Conservation (phyloP, 495 filamentous ascomycete species). For the Trichoderma orchidacearum region DNA sequence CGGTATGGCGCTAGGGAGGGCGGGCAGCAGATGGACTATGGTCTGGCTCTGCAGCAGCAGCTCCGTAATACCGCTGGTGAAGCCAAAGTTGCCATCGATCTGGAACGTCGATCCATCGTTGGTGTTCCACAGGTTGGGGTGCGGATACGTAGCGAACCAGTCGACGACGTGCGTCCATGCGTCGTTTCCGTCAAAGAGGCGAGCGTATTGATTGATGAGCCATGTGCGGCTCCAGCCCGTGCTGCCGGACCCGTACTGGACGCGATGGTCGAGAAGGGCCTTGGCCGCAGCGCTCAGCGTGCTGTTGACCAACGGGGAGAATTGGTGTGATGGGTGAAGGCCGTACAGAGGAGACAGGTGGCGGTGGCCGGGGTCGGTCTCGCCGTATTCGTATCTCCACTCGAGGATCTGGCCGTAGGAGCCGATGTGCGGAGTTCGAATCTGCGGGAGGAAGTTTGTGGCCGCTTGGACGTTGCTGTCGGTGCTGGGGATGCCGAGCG, state of each 20-base stretch:
- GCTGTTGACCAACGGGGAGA: neutral
- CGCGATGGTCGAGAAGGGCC: constrained; percentile 21
- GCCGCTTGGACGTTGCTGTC: constrained; percentile 3
- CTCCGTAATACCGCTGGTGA: constrained; percentile 31
- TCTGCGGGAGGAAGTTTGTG: constrained; percentile 7
- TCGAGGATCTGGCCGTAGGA: constrained; percentile 31
- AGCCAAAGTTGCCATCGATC: constrained; percentile 42
- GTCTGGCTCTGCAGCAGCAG: constrained; percentile 37
- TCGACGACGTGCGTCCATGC: constrained; percentile 10
- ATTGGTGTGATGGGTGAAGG: constrained; percentile 14
- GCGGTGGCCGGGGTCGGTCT: constrained; percentile 33
- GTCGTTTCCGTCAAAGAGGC: constrained; percentile 15
- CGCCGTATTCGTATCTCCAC: constrained; percentile 31
- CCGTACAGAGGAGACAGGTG: constrained; percentile 35
- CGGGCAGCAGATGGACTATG: constrained; percentile 28
- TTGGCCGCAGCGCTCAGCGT: constrained; percentile 16
- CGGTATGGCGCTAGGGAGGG: constrained; percentile 19
- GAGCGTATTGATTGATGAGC: constrained; percentile 27
- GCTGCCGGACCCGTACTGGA: constrained; percentile 28
- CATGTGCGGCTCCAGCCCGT: constrained; percentile 37
- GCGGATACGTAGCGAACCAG: constrained; percentile 1
- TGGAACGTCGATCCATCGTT: constrained; percentile 8
- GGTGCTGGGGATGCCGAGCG: constrained; percentile 9
- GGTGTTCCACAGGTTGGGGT: neutral
- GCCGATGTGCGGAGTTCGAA: constrained; percentile 17